These are phyloP conservation scores for Eucalyptus decipiens DNA, from an alignment of 345 rosid genomes.

Conservation along the genomic window DNA sequence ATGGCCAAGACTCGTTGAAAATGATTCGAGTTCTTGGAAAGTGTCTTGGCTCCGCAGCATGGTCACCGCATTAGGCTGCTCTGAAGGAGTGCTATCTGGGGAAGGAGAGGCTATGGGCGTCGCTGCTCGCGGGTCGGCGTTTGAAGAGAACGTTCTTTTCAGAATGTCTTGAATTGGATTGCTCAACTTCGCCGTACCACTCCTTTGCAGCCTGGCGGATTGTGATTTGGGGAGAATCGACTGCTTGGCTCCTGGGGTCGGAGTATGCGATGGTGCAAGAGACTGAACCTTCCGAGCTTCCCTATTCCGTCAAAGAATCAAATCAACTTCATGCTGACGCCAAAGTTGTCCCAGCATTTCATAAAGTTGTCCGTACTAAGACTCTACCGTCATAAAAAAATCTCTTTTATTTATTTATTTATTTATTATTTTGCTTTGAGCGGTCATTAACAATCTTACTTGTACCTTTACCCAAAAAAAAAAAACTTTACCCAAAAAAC, in stretches of 20 bases:
- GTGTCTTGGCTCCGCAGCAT: background rate
- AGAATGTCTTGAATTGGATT: background rate
- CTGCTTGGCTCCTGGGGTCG: background rate
- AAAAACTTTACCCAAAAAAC: too few species aligned
- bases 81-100: background rate
- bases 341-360: background rate
- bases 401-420: too few species aligned
- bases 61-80: background rate
- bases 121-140: background rate
- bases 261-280: background rate
- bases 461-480: too few species aligned
- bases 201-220: background rate
- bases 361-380: background rate
- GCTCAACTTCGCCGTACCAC: background rate
- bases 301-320: background rate
- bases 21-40: background rate
- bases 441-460: background rate
- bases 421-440: too few species aligned
- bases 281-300: background rate
- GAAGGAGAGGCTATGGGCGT: background rate
- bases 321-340: background rate
- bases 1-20: background rate
- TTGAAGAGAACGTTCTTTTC: background rate
- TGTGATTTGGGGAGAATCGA: background rate
- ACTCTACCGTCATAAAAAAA: too few species aligned